A percentile compares a stretch with the other conserved stretches of the same genome.
Evolutionary conservation across 129 eudicot species (phyloP).

Genomic region (Flaveria ramosissima): DNA sequence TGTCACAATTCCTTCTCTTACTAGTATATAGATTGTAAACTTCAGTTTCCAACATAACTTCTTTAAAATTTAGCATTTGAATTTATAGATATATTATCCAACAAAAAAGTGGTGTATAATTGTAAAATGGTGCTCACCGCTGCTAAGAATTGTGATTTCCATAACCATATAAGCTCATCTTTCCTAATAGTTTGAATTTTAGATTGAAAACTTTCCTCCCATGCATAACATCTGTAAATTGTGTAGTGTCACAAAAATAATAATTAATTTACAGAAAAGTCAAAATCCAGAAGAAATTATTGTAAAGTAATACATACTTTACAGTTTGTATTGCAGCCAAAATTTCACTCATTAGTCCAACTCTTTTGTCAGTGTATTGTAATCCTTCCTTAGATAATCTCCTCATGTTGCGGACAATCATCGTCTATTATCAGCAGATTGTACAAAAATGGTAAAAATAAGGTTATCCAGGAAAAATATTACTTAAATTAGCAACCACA

Average conservation of each 20-base stretch:
- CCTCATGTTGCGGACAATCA: conserved; percentile 80
- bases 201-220: conserved; percentile 78
- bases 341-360: conserved; percentile 90
- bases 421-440: conserved; percentile 55
- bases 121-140: conserved; percentile 48
- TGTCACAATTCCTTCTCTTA: too few relatives aligned
- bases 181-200: conserved; percentile 57
- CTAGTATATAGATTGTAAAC: neutral
- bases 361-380: conserved; percentile 93
- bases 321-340: conserved; percentile 94
- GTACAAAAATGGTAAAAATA: conserved; percentile 19
- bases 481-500: conserved; percentile 1
- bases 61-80: neutral
- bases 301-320: conserved; percentile 51
- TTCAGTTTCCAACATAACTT: neutral
- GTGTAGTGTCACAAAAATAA: conserved; percentile 2
- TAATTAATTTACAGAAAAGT: neutral
- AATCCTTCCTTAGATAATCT: conserved; percentile 85
- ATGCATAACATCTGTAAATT: conserved; percentile 76
- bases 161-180: conserved; percentile 75
- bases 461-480: neutral
- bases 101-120: conserved; percentile 5
- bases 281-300: neutral
- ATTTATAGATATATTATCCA: neutral
- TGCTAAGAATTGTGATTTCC: conserved; percentile 64